A percentile compares a stretch with the other conserved stretches of the same genome.
phyloP scores from a whole-genome alignment of 2,329 filamentous ascomycete genomes.

The Mycogone perniciosa region DNA sequence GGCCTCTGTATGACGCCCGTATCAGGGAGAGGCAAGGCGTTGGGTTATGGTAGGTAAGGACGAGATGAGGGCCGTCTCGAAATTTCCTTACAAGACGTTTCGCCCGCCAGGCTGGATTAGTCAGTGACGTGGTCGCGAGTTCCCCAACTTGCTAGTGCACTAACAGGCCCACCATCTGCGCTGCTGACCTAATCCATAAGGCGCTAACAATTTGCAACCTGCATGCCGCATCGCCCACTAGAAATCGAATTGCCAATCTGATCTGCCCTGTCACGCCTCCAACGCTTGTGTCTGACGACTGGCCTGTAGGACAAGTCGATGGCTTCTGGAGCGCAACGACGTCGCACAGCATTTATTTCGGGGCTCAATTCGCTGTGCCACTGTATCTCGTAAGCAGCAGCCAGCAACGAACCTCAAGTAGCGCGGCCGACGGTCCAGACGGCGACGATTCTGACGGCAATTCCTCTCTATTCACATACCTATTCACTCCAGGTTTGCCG shows the following conservation, averaged over 20 bases:
- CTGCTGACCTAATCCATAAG: constrained; percentile 10
- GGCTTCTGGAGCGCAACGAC: constrained; percentile 9
- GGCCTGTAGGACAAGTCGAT: not conserved
- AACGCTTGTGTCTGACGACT: constrained; percentile 6
- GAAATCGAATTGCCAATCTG: constrained; percentile 10
- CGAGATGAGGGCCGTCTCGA: no score
- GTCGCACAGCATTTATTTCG: not conserved
- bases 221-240: constrained; percentile 11
- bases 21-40: no score
- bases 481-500: no score
- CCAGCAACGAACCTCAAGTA: constrained; percentile 1
- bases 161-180: constrained; percentile 10
- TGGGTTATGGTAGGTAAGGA: no score
- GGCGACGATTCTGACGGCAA: constrained; percentile 7
- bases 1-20: no score
- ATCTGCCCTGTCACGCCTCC: constrained; percentile 10
- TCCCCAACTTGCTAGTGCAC: constrained; percentile 5
- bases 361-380: constrained; percentile 5
- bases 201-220: constrained; percentile 13
- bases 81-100: not conserved
- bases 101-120: not conserved
- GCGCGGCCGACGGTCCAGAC: constrained; percentile 8
- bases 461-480: not conserved
- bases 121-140: not conserved
- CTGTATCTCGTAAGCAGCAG: constrained; percentile 6